These are phyloP conservation scores for Gastrodia elata DNA, from an alignment of 106 monocot genomes.

Conservation along the genomic window DNA sequence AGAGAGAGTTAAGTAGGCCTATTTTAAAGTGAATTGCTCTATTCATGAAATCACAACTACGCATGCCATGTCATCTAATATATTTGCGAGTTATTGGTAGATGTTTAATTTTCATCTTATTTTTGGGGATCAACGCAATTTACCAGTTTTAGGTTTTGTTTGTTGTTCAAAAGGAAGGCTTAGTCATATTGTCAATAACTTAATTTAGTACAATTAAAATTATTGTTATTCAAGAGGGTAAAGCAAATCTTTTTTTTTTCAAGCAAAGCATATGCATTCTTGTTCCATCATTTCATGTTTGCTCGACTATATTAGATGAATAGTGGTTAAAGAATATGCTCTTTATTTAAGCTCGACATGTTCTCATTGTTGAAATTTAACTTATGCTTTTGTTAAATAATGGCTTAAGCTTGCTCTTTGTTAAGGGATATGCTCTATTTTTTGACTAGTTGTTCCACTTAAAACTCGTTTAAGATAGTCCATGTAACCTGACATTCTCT, in stretches of 20 bases:
- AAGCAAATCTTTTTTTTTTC: not conserved
- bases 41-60: too few relatives aligned
- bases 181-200: not conserved
- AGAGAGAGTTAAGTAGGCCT: too few relatives aligned
- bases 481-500: not conserved
- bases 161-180: not conserved
- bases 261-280: not conserved
- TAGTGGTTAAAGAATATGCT: not conserved
- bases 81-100: not conserved
- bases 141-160: not conserved
- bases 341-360: not conserved
- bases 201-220: not conserved
- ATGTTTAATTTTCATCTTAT: not conserved
- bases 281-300: not conserved
- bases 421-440: too few relatives aligned
- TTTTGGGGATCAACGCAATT: not conserved
- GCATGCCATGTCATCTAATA: too few relatives aligned
- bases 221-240: not conserved
- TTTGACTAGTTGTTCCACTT: too few relatives aligned
- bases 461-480: not conserved
- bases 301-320: not conserved
- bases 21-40: too few relatives aligned
- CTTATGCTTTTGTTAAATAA: not conserved
- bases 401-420: not conserved
- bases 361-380: not conserved